phyloP scores from a whole-genome alignment of 2,329 filamentous ascomycete species.

The Pestalotiopsis sp. region DNA sequence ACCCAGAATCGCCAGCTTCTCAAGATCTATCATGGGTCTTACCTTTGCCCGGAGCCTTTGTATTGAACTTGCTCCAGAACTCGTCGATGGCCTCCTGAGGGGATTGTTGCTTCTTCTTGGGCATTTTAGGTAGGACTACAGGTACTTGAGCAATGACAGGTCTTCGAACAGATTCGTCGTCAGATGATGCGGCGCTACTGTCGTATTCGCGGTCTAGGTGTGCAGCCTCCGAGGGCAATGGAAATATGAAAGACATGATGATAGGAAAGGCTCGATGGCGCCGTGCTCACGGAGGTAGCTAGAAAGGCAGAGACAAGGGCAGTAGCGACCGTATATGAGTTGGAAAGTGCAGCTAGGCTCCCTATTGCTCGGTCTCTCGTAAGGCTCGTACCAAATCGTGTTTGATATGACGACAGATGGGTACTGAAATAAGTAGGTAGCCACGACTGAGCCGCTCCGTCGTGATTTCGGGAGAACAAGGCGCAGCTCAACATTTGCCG shows the following conservation, averaged over 20 bases:
- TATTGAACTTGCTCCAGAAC: constrained; percentile 73
- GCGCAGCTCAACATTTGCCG: background rate
- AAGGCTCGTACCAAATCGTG: background rate
- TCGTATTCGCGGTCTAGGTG: constrained; percentile 16
- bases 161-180: constrained; percentile 9
- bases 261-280: background rate
- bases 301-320: background rate
- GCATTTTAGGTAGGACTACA: constrained; percentile 15
- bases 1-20: background rate
- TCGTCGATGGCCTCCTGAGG: constrained; percentile 70
- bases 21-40: constrained; percentile 9
- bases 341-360: background rate
- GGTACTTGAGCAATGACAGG: constrained; percentile 23
- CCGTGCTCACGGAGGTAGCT: background rate
- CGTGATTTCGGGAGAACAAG: too few species aligned
- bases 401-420: background rate
- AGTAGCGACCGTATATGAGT: background rate
- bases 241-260: constrained; percentile 6
- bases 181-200: background rate
- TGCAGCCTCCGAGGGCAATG: constrained; percentile 20
- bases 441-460: background rate
- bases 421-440: background rate
- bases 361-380: background rate
- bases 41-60: constrained; percentile 71
- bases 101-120: constrained; percentile 49